Evolutionary conservation across 139 green algal species (phyloP).

Genomic region (Desmodesmus armatus): DNA sequence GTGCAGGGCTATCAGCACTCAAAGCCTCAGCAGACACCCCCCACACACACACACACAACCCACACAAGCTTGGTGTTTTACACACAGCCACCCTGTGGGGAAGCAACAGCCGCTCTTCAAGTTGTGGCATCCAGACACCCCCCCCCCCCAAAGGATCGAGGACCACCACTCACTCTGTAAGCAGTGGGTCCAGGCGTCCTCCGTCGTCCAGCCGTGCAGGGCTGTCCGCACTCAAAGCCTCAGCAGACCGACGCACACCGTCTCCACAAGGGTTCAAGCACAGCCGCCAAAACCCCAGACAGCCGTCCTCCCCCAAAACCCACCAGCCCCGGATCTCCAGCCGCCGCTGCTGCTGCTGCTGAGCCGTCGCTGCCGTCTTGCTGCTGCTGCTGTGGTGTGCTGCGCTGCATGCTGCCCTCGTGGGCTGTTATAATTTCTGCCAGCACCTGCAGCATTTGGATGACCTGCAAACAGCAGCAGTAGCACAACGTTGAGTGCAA

Average conservation of each 20-base stretch:
- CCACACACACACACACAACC: too few species aligned
- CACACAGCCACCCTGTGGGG: too few species aligned
- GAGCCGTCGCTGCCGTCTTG: not conserved
- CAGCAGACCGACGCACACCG: constrained; percentile 47
- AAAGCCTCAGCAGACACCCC: constrained; percentile 37
- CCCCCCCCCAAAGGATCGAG: too few species aligned
- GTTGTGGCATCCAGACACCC: not conserved
- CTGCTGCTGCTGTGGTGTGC: not conserved
- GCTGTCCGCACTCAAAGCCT: constrained; percentile 42
- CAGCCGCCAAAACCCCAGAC: constrained; percentile 63
- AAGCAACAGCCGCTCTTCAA: not conserved
- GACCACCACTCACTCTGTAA: constrained; percentile 26
- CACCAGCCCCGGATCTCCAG: not conserved
- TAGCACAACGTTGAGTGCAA: not conserved
- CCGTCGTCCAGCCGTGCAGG: constrained; percentile 42
- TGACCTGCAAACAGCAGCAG: constrained; percentile 62
- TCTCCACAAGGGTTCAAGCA: constrained; percentile 82
- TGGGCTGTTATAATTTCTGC: constrained; percentile 74
- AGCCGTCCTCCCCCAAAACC: too few species aligned
- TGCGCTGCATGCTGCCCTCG: constrained; percentile 63
- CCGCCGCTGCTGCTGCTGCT: not conserved
- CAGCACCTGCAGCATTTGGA: constrained; percentile 67
- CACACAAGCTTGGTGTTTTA: too few species aligned
- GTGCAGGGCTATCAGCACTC: constrained; percentile 34
- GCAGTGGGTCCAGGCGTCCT: constrained; percentile 61